phyloP scores from a whole-genome alignment of 1,284 basidiomycete species.

The Fomitopsis betulina region DNA sequence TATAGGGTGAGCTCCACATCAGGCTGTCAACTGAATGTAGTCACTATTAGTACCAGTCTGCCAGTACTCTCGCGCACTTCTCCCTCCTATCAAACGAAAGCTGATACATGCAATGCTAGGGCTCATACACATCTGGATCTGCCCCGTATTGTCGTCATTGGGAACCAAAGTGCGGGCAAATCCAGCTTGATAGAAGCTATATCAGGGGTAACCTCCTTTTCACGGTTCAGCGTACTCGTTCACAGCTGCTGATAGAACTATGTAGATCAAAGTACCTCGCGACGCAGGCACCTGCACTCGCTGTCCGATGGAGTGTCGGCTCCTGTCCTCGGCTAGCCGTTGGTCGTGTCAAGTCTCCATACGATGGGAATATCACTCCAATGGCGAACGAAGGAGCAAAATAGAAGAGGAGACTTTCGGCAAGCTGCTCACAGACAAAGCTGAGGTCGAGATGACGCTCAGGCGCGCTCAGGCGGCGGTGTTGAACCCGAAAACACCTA shows the following conservation, averaged over 20 bases:
- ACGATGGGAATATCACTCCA: conserved; percentile 19
- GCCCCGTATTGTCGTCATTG: conserved; percentile 13
- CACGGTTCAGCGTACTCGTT: neutral
- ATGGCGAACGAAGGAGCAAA: conserved; percentile 16
- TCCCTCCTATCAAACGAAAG: no score
- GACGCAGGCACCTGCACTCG: conserved; percentile 21
- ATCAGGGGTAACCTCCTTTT: conserved; percentile 36
- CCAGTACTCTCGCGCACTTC: neutral
- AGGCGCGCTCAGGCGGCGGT: conserved; percentile 41
- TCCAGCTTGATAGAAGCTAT: conserved; percentile 41
- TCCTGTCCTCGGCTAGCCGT: conserved; percentile 9
- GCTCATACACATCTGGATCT: neutral
- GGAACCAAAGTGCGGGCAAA: conserved; percentile 34
- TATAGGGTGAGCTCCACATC: neutral
- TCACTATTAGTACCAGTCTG: neutral
- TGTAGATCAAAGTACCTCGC: conserved; percentile 19
- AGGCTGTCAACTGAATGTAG: no score
- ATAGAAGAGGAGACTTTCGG: conserved; percentile 34
- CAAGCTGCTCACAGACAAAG: conserved; percentile 26
- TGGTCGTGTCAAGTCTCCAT: conserved; percentile 33
- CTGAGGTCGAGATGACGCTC: conserved; percentile 35
- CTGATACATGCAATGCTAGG: neutral
- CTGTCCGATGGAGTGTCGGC: conserved; percentile 24
- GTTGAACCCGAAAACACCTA: conserved; percentile 30
- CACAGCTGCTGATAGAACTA: neutral